Conservation (phyloP, 306 rosid genomes). For the Ormosia semicastrata region DNA sequence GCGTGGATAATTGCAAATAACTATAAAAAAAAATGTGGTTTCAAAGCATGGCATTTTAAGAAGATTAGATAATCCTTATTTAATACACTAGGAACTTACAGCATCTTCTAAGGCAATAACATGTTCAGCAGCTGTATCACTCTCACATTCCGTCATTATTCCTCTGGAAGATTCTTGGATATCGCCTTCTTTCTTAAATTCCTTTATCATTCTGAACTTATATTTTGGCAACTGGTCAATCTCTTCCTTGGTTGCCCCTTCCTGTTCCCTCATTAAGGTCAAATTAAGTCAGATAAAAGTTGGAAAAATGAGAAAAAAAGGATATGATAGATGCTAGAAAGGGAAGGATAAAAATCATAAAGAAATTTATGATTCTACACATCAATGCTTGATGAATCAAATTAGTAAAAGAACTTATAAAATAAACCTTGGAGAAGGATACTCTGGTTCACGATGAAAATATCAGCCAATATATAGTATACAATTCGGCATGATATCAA, state of each 20-base stretch:
- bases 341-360: not conserved
- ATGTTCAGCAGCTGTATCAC: constrained; percentile 46
- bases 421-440: too few species aligned
- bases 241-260: constrained; percentile 88
- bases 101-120: constrained; percentile 60
- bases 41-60: not conserved
- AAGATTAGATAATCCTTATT: not conserved
- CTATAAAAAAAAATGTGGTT: not conserved
- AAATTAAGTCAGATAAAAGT: constrained; percentile 8
- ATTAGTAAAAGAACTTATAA: not conserved
- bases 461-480: not conserved
- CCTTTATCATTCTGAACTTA: constrained; percentile 47
- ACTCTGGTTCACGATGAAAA: not conserved
- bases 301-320: not conserved
- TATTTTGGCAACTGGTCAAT: constrained; percentile 75
- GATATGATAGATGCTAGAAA: constrained; percentile 2
- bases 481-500: not conserved
- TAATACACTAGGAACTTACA: constrained; percentile 52
- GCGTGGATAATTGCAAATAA: not conserved
- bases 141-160: constrained; percentile 54
- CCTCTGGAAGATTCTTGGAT: constrained; percentile 64
- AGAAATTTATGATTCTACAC: not conserved
- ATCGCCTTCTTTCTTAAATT: constrained; percentile 46
- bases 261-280: constrained; percentile 53
- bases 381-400: not conserved